phyloP scores from a whole-genome alignment of 169 alveolate species.

The Haemoproteus tartakovskyi region DNA sequence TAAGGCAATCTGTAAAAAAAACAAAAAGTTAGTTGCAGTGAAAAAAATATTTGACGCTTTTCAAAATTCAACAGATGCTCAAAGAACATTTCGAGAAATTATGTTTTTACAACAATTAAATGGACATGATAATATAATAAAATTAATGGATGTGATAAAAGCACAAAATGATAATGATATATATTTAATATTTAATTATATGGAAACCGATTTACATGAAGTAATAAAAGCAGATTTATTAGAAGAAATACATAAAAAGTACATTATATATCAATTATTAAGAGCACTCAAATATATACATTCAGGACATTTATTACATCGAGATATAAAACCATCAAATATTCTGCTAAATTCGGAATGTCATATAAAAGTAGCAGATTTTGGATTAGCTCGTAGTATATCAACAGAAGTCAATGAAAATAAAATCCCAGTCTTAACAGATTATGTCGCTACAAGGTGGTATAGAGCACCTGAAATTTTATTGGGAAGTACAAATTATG shows the following conservation, averaged over 20 bases:
- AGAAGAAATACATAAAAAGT: slow-evolving; percentile 94
- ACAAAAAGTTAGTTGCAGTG: slow-evolving; percentile 96
- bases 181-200: slow-evolving; percentile 96
- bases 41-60: slow-evolving; percentile 99
- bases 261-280: slow-evolving; percentile 88
- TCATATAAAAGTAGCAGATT: slow-evolving; percentile 96
- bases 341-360: slow-evolving; percentile 96
- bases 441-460: slow-evolving; percentile 99
- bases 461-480: slow-evolving; percentile 98
- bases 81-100: slow-evolving; percentile 98
- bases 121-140: slow-evolving; percentile 94
- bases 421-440: slow-evolving; percentile 89
- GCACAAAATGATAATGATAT: slow-evolving; percentile 98
- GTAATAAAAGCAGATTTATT: slow-evolving; percentile 96
- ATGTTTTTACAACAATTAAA: slow-evolving; percentile 92
- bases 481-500: slow-evolving; percentile 94
- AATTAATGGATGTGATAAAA: slow-evolving; percentile 87
- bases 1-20: slow-evolving; percentile 94
- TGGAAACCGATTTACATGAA: slow-evolving; percentile 98
- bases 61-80: slow-evolving; percentile 98
- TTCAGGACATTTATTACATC: slow-evolving; percentile 94
- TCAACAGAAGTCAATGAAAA: slow-evolving; percentile 77
- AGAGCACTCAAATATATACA: slow-evolving; percentile 92
- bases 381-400: slow-evolving; percentile 94
- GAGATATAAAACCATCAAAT: slow-evolving; percentile 98